Evolutionary conservation across 306 rosid species (phyloP), one percentile per base, ranked within the genome.

Genomic region (Fragaria nilgerrensis): DNA sequence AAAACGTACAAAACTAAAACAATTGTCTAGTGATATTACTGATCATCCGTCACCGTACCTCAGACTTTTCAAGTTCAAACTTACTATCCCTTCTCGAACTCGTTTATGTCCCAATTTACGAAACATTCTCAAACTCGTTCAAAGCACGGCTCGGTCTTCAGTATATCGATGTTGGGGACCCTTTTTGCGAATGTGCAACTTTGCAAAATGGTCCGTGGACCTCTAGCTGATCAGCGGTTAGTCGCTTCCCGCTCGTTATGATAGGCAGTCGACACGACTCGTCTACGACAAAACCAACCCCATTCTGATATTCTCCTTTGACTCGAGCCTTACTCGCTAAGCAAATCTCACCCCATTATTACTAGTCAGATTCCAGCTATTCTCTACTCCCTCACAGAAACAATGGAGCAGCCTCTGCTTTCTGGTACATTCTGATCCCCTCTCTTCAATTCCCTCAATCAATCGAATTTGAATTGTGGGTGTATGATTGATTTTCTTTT

Each of bases 321-420:
- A 83, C 82, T 19, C 61, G 5, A 32, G 36, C 36, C 36, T 85
- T 82, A 58, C 52, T 70, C 13, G 66, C 58, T 52, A 85, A 82
- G 89, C 67, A 82, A 76, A 75, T n/a, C 25, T 16, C 68, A 65
- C 47, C 41, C 32, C 29, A 75, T 32, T 19, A 47, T 70, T 25
- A 52, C 48, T 70, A 11, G 5, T 20, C 37, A 49, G 49, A 20
- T 9, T 66, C 66, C 43, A 59, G 39, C 78, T 45, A 15, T 58
- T 15, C 20, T n/a, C 79, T 44, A 65, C 58, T 50, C 78, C 11
- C 84, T 25, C 52, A 69, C 23, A 9, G 3, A 44, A 16, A 19
- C 56, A 43, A 92, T 92, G 97, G 97, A 90, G 74, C 77, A 89
- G 72, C 92, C 97, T 81, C 85, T 92, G 64, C 83, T 95, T 7